A percentile compares a stretch with the other conserved stretches of the same genome.
These are phyloP conservation scores for Lagenidium giganteum DNA, from an alignment of 352 stramenopile species.

Conservation along the genomic window DNA sequence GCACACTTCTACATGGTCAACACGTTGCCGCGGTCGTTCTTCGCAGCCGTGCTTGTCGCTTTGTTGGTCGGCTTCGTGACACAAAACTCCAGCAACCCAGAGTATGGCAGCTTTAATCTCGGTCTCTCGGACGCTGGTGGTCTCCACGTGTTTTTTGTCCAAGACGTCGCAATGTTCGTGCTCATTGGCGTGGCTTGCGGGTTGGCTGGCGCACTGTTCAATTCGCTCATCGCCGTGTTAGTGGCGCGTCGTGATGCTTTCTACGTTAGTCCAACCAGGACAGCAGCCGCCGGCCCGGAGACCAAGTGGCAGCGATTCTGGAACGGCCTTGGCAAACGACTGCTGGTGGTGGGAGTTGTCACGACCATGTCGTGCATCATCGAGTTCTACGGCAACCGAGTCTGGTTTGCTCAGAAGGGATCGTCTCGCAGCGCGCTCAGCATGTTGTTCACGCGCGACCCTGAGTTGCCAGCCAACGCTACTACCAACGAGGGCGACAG, in stretches of 20 bases:
- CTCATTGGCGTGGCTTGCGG: conserved; percentile 51
- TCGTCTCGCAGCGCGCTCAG: conserved; percentile 41
- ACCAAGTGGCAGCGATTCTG: conserved; percentile 15
- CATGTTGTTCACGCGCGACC: conserved; percentile 39
- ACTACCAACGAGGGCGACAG: conserved; percentile 21
- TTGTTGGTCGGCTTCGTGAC: conserved; percentile 46
- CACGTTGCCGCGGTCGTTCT: conserved; percentile 61
- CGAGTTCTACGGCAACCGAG: conserved; percentile 62
- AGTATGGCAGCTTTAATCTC: conserved; percentile 54
- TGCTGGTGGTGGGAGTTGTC: conserved; percentile 39
- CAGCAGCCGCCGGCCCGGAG: neutral
- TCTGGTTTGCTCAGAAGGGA: conserved; percentile 66
- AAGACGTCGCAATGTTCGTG: conserved; percentile 43
- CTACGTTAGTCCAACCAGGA: too few relatives aligned
- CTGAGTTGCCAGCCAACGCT: conserved; percentile 2
- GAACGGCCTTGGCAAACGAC: conserved; percentile 39
- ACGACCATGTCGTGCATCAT: conserved; percentile 53
- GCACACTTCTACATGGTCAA: conserved; percentile 71
- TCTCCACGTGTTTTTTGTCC: conserved; percentile 25
- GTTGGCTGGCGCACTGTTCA: conserved; percentile 55
- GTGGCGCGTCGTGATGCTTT: conserved; percentile 45
- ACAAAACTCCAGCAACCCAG: conserved; percentile 39
- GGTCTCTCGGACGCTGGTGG: conserved; percentile 33
- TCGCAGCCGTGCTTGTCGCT: conserved; percentile 50
- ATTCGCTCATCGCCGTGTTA: conserved; percentile 46